Evolutionary conservation across 176 grass and related monocot species (phyloP).

Genomic region (Eleusine indica): DNA sequence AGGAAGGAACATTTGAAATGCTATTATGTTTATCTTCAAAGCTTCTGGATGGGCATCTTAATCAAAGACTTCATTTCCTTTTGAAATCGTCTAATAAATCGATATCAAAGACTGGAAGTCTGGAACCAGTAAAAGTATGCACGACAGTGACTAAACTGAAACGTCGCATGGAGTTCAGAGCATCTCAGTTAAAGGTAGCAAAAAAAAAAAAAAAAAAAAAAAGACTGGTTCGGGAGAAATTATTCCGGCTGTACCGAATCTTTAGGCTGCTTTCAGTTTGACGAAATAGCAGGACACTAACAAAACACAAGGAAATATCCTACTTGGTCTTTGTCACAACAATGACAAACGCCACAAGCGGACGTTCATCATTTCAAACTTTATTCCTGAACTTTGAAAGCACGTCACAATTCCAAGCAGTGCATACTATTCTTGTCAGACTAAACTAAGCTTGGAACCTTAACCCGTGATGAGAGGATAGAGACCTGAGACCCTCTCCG

Average conservation of each 20-base stretch:
- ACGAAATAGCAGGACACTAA: conserved; percentile 6
- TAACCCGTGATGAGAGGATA: background rate
- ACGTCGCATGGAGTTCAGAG: background rate
- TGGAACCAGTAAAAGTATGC: conserved; percentile 31
- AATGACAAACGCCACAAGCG: background rate
- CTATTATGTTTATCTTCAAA: background rate
- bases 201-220: background rate
- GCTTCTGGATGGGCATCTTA: conserved; percentile 5
- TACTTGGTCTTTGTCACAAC: conserved; percentile 7
- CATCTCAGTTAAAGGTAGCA: background rate
- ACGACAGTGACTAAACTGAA: conserved; percentile 31
- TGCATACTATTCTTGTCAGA: background rate
- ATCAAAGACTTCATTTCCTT: background rate
- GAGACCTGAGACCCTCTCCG: background rate
- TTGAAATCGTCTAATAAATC: background rate
- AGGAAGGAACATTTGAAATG: background rate
- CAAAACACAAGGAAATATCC: background rate
- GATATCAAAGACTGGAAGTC: conserved; percentile 4
- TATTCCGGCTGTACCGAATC: background rate
- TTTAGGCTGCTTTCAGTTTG: conserved; percentile 2
- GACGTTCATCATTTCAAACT: background rate
- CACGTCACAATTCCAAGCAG: background rate
- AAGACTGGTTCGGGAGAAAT: background rate
- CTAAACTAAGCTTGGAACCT: conserved; percentile 1
- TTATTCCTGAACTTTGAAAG: background rate